Base-by-base conservation (phyloP, 345 rosid genomes). In the Reutealis trisperma region DNA sequence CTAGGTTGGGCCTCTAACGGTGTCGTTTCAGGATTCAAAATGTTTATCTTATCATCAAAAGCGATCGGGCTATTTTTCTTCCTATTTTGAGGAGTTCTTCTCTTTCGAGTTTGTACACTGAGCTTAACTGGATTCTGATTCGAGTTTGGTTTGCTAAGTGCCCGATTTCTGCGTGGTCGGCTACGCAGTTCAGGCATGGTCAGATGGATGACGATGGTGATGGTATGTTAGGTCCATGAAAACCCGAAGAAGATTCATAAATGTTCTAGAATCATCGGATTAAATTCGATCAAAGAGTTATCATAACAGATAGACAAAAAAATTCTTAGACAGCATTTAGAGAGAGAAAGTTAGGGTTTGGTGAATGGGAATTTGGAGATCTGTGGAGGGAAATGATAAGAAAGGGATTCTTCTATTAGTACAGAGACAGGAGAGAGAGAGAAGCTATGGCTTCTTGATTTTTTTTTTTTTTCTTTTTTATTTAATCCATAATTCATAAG, bases 121-220 rank as follows among this genome's bases (percentile, higher is more conserved):
- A 55, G 34, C 63, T 71, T 57, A 67, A 78, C 67, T 74, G 85
- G 83, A 78, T 45, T 76, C 27, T 78, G 74, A 77, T 79, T 83
- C 58, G 83, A 81, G 67, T 79, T 82, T 63, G 71, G 81, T 58
- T 80, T 75, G 25, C 55, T 8, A 8, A 72, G 18, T 6, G 78
- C 76, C 78, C 82, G 85, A 78, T 83, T 82, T 82, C 85, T 79
- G 85, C 84, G 83, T 71, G 84, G 77, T 64, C 77, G 76, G 83
- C 80, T 76, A 79, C 87, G 83, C 88, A 89, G 89, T 78, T 85
- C 85, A 86, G 86, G 90, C 89, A 87, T 86, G 71, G 58, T 79
- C 79, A 67, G 76, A 21, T 2, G 60, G 65, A 42, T 15, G 75
- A 22, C 15, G 63, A 58, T 19, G 44, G 47, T 18, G 73, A 58